These are phyloP conservation scores for Corinectria fuckeliana DNA, from an alignment of 2,329 filamentous ascomycete genomes.

Conservation along the genomic window DNA sequence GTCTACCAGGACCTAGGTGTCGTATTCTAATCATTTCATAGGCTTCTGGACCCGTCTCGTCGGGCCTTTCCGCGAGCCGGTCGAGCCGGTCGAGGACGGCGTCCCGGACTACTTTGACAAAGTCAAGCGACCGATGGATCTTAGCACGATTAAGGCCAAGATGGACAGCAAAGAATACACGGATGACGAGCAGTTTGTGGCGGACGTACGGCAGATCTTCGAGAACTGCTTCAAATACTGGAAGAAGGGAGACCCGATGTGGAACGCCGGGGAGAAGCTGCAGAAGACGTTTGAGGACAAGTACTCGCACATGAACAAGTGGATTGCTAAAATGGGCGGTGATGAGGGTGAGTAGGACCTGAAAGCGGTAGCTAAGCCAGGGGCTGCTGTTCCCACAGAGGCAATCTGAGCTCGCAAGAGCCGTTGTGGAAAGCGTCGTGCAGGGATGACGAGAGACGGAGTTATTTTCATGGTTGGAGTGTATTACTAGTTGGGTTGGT, in stretches of 20 bases:
- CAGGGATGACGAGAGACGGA: not conserved
- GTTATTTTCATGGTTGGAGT: not conserved
- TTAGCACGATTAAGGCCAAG: constrained; percentile 65
- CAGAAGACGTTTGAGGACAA: constrained; percentile 66
- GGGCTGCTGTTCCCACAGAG: not conserved
- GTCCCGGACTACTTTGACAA: constrained; percentile 68
- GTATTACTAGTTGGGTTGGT: not conserved
- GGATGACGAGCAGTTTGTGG: constrained; percentile 59
- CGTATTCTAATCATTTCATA: constrained; percentile 36
- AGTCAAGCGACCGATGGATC: constrained; percentile 67
- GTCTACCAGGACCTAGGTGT: not conserved
- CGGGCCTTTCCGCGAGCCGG: constrained; percentile 65
- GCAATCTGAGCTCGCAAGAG: not conserved
- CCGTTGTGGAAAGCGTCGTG: not conserved
- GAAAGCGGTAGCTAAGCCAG: not conserved
- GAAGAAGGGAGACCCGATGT: constrained; percentile 62
- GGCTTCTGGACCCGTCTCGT: constrained; percentile 72
- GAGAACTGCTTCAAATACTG: constrained; percentile 70
- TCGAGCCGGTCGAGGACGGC: constrained; percentile 61
- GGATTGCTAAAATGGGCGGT: constrained; percentile 60
- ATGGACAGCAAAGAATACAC: constrained; percentile 62
- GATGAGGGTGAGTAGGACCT: constrained; percentile 42
- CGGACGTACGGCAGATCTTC: constrained; percentile 68
- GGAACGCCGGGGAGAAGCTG: constrained; percentile 60
- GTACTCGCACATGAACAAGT: constrained; percentile 64